Evolutionary conservation across 257 asterid genomes (phyloP), one percentile per base, ranked within the genome.

Genomic region (Solanum tarijense): DNA sequence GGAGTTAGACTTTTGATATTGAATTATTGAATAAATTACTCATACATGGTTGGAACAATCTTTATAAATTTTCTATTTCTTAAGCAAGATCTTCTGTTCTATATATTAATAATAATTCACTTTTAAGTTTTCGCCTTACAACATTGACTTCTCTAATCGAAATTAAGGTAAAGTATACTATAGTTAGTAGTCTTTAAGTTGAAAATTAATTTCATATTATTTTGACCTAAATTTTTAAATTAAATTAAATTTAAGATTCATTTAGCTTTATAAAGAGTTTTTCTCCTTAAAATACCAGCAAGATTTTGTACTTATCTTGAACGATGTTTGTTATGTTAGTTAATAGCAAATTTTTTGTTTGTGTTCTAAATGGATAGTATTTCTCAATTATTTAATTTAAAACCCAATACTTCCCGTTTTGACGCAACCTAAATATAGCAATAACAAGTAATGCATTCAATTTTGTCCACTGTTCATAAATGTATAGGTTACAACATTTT

Each of bases 391-490:
- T n/a, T 60, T 60, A 23, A 16, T 16, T 76, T 76, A 43, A 29
- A 31, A 75, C 71, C 27, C 25, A 18, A 81, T 35, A 46, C 35
- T 27, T 46, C 66, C 34, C 66, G 1, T 4, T 81, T 46, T 68
- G 85, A 43, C 85, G 3, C 18, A 81, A 81, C 9, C 85, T 81
- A 46, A 81, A 46, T 81, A 81, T 78, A 78, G 65, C 84, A 41
- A 78, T 41, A 78, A 41, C n/a, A 78, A 7, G 65, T 25, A 41
- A 14, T n/a, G 65, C 62, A 78, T 13, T 41, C 65, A 41, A 41
- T 41, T 58, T 78, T 25, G 25, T 41, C 38, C 5, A 78, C 14
- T n/a, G 58, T 41, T 5, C 60, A n/a, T 76, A 76, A 35, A 35
- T 38, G 25, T 39, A 76, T 23, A 12, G 23, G 48, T 7, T 76